phyloP scores from a whole-genome alignment of 2,329 filamentous ascomycete genomes.

The Paracorniculantispora psalliotae region DNA sequence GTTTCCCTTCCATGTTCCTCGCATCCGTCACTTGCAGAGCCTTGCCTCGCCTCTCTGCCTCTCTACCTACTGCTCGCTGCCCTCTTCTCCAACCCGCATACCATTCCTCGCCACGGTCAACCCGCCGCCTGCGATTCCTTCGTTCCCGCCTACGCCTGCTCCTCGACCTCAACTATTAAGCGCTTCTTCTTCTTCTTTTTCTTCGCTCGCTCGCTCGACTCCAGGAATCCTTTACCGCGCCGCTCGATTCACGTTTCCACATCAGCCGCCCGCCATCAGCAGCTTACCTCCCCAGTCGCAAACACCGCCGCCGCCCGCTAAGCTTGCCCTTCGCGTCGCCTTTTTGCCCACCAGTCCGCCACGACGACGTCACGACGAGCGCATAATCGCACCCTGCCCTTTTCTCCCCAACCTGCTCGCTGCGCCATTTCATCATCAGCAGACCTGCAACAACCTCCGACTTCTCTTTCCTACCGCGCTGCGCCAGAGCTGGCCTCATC shows the following conservation, averaged over 20 bases:
- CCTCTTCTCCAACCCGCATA: constrained; percentile 3
- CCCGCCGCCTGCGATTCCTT: constrained; percentile 1
- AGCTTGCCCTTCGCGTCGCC: background rate
- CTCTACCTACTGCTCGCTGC: background rate
- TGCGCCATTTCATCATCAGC: background rate
- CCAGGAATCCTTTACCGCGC: background rate
- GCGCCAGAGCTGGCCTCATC: constrained; percentile 5
- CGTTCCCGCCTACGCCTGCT: background rate
- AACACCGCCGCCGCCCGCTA: background rate
- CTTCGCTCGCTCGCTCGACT: background rate
- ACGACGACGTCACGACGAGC: constrained; percentile 1
- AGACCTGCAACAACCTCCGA: background rate
- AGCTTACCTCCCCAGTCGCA: background rate
- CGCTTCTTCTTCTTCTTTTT: background rate
- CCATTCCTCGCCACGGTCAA: background rate
- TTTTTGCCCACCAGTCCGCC: background rate
- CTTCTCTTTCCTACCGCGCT: too few species aligned
- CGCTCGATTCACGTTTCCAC: background rate
- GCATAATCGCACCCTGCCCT: background rate
- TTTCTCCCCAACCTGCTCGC: background rate
- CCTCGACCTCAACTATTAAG: background rate
- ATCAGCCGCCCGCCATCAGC: background rate
- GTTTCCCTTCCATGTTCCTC: background rate
- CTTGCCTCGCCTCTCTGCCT: too few species aligned
- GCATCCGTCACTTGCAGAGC: background rate